These are phyloP conservation scores for Neurospora sp. DNA, from an alignment of 2,329 filamentous ascomycete genomes.

Conservation along the genomic window DNA sequence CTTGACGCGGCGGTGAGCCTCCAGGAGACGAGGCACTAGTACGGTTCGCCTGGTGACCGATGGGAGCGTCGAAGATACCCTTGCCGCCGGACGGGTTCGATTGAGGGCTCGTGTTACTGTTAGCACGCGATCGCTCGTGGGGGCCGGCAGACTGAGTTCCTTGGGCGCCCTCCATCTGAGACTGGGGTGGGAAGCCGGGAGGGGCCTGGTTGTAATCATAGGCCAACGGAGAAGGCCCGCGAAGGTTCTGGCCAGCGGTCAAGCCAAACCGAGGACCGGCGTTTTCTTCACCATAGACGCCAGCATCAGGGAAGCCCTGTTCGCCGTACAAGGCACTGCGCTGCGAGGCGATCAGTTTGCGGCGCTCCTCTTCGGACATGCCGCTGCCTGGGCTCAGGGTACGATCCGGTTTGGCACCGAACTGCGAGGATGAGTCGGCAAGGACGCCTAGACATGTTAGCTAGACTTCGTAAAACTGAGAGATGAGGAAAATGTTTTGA, in stretches of 20 bases:
- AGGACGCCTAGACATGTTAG: conserved; percentile 38
- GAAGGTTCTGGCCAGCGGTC: conserved; percentile 56
- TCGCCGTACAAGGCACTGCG: conserved; percentile 90
- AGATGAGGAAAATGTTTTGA: conserved; percentile 1
- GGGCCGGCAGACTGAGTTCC: conserved; percentile 41
- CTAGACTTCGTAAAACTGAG: conserved; percentile 10
- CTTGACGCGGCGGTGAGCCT: conserved; percentile 65
- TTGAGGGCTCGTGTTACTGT: conserved; percentile 79
- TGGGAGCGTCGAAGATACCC: conserved; percentile 48
- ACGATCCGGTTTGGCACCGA: conserved; percentile 67
- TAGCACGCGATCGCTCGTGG: conserved; percentile 57
- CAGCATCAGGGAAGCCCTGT: conserved; percentile 56
- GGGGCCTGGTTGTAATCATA: conserved; percentile 51
- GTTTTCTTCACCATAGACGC: conserved; percentile 59
- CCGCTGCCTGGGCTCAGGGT: conserved; percentile 65
- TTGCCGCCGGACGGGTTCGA: conserved; percentile 52
- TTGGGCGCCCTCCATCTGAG: conserved; percentile 29
- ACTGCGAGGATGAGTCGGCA: conserved; percentile 32
- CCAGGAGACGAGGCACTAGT: conserved; percentile 82
- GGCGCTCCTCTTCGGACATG: conserved; percentile 92
- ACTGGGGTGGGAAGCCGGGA: conserved; percentile 38
- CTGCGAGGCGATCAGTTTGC: conserved; percentile 91
- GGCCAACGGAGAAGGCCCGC: conserved; percentile 70
- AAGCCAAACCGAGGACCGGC: conserved; percentile 53
- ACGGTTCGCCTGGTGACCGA: conserved; percentile 58